These are phyloP conservation scores for Ligustrum vulgare DNA, from an alignment of 257 asterid species.

Conservation along the genomic window DNA sequence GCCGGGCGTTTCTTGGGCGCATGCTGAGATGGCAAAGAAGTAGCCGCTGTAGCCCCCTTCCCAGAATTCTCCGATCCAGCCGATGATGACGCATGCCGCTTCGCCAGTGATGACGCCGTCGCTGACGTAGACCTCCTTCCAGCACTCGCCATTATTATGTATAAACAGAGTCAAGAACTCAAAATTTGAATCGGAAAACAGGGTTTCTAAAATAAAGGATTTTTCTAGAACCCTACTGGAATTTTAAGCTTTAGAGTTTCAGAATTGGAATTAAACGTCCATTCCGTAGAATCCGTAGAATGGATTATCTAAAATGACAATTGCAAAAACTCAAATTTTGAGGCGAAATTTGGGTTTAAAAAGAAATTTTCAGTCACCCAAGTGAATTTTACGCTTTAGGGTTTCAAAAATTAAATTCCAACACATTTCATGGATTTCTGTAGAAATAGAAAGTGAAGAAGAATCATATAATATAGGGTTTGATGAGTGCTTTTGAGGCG, in stretches of 20 bases:
- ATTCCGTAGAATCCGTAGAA: not conserved
- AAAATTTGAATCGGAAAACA: not conserved
- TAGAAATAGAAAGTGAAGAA: slow-evolving; percentile 2
- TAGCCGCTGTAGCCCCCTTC: slow-evolving; percentile 35
- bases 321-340: not conserved
- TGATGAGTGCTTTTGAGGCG: slow-evolving; percentile 55
- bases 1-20: slow-evolving; percentile 83
- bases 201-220: not conserved
- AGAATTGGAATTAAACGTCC: not conserved
- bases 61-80: slow-evolving; percentile 38
- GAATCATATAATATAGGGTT: slow-evolving; percentile 21
- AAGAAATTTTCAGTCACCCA: not conserved
- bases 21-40: slow-evolving; percentile 26
- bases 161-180: slow-evolving; percentile 24
- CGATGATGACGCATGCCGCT: slow-evolving; percentile 60
- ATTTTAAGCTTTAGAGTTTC: not conserved
- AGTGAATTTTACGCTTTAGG: not conserved
- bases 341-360: not conserved
- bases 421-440: not conserved
- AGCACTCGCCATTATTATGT: slow-evolving; percentile 42
- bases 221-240: not conserved
- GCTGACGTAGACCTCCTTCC: slow-evolving; percentile 30
- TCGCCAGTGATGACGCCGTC: slow-evolving; percentile 68
- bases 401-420: not conserved
- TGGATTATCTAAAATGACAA: not conserved